Percentiles rank a stretch among this genome's conserved stretches.
These are phyloP conservation scores for Hevea brasiliensis DNA, from an alignment of 345 rosid genomes.

Conservation along the genomic window DNA sequence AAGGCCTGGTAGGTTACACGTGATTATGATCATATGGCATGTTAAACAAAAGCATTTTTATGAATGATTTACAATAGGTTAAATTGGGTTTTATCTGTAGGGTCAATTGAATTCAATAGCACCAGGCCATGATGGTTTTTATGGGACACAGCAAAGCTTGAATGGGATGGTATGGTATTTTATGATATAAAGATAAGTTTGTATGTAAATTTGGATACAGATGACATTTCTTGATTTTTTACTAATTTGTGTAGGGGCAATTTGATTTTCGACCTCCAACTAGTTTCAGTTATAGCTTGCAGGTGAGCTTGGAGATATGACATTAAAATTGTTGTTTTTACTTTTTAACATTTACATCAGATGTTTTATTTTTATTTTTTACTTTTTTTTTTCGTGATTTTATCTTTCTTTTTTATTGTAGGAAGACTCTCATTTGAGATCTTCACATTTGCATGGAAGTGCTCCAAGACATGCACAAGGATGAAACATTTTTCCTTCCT, in stretches of 20 bases:
- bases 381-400: background rate
- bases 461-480: slow-evolving; percentile 48
- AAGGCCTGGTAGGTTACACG: slow-evolving; percentile 45
- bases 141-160: slow-evolving; percentile 51
- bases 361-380: too few relatives aligned
- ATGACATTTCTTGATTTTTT: slow-evolving; percentile 4
- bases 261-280: slow-evolving; percentile 61
- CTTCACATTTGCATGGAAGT: slow-evolving; percentile 54
- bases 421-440: slow-evolving; percentile 62
- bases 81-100: slow-evolving; percentile 28
- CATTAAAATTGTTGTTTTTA: background rate
- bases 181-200: background rate
- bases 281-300: slow-evolving; percentile 52
- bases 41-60: background rate
- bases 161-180: slow-evolving; percentile 49
- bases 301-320: slow-evolving; percentile 37
- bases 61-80: background rate
- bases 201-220: slow-evolving; percentile 4
- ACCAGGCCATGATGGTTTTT: slow-evolving; percentile 46
- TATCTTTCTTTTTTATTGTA: slow-evolving; percentile 17
- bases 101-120: slow-evolving; percentile 55
- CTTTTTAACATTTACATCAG: background rate
- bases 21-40: background rate
- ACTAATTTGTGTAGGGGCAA: slow-evolving; percentile 41
- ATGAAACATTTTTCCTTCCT: background rate